Conservation (phyloP, 768 basidiomycete species). For the Coprinellus aureogranulatus region DNA sequence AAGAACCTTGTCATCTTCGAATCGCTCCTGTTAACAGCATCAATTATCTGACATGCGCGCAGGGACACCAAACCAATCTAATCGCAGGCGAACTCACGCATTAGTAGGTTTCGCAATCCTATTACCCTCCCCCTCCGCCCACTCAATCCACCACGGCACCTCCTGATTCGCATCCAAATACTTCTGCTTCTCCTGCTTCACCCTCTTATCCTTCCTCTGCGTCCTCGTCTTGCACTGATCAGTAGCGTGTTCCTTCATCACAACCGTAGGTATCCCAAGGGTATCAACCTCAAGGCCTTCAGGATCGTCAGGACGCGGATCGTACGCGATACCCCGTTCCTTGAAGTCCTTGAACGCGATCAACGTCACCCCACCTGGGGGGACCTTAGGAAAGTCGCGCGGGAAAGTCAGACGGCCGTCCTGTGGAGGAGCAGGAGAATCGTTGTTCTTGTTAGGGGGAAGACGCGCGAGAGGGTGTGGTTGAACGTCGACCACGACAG, state of each 20-base stretch:
- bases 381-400: slow-evolving; percentile 33
- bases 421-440: background rate
- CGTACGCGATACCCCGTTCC: slow-evolving; percentile 33
- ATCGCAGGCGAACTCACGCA: slow-evolving; percentile 38
- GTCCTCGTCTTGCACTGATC: slow-evolving; percentile 58
- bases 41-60: too few species aligned
- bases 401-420: slow-evolving; percentile 7
- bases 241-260: slow-evolving; percentile 49
- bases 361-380: slow-evolving; percentile 39
- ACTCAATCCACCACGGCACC: slow-evolving; percentile 66
- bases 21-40: slow-evolving; percentile 34
- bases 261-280: slow-evolving; percentile 64
- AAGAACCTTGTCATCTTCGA: slow-evolving; percentile 54
- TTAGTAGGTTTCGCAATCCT: slow-evolving; percentile 45
- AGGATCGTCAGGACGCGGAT: slow-evolving; percentile 35
- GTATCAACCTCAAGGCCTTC: slow-evolving; percentile 62
- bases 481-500: slow-evolving; percentile 11
- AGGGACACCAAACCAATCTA: background rate
- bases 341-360: slow-evolving; percentile 44
- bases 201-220: slow-evolving; percentile 33
- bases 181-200: slow-evolving; percentile 17
- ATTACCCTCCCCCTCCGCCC: slow-evolving; percentile 60
- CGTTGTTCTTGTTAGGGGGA: background rate
- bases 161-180: slow-evolving; percentile 1
- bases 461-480: background rate